Evolutionary conservation across 768 basidiomycete genomes (phyloP).

Genomic region (Pleurotus salmoneostramineus): DNA sequence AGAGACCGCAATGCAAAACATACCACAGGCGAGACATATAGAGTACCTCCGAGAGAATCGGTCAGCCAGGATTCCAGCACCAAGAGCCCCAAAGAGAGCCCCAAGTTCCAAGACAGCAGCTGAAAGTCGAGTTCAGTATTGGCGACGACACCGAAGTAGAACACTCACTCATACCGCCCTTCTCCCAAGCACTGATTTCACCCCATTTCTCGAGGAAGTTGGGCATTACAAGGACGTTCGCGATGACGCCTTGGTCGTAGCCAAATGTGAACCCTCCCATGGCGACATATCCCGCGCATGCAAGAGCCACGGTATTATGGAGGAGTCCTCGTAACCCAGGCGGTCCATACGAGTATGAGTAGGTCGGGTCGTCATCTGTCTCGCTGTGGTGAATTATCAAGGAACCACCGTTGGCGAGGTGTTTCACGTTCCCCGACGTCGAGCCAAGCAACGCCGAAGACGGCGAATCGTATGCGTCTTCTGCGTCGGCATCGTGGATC

Average conservation of each 20-base stretch:
- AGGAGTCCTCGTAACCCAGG: conserved; percentile 60
- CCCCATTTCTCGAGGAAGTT: conserved; percentile 64
- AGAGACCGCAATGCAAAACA: conserved; percentile 16
- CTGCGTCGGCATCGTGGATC: neutral
- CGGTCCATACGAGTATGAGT: conserved; percentile 73
- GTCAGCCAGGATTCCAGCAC: conserved; percentile 67
- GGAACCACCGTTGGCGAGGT: conserved; percentile 18
- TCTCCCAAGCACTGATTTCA: conserved; percentile 67
- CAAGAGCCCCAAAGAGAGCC: conserved; percentile 70
- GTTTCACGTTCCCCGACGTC: neutral
- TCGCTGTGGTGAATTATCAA: conserved; percentile 31
- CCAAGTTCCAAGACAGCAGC: conserved; percentile 79
- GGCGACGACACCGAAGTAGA: neutral
- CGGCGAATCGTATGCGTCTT: neutral
- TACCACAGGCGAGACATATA: conserved; percentile 68
- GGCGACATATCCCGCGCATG: conserved; percentile 72
- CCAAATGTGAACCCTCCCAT: conserved; percentile 79
- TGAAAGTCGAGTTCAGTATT: conserved; percentile 20
- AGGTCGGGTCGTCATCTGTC: conserved; percentile 22
- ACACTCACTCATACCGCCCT: conserved; percentile 71
- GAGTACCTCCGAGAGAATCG: conserved; percentile 61
- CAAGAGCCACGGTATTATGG: conserved; percentile 59
- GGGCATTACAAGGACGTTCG: conserved; percentile 81
- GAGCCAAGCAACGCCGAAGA: neutral
- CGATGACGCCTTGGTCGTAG: conserved; percentile 84